Conservation (phyloP, 495 filamentous ascomycete genomes). For the Penicillium tannophilum region DNA sequence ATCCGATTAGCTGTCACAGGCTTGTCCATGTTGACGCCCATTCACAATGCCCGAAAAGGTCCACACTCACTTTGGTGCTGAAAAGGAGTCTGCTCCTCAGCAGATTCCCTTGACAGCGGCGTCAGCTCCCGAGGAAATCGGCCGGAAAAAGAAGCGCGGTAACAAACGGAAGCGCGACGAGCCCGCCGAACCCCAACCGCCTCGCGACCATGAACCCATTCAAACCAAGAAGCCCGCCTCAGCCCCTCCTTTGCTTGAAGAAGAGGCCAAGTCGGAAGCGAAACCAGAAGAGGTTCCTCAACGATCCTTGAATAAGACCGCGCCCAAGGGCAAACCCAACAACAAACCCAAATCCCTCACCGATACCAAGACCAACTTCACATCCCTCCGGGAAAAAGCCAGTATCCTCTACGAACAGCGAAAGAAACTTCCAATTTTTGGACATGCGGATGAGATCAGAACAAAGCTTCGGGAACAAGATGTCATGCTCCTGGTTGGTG, state of each 20-base stretch:
- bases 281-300: background rate
- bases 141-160: constrained; percentile 30
- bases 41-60: constrained; percentile 53
- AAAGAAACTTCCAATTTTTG: constrained; percentile 79
- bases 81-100: constrained; percentile 17
- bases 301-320: constrained; percentile 5
- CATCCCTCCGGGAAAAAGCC: constrained; percentile 47
- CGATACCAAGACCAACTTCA: constrained; percentile 33
- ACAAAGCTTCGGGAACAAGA: constrained; percentile 64
- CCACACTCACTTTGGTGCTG: constrained; percentile 27
- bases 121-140: constrained; percentile 23
- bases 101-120: background rate
- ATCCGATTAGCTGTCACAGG: background rate
- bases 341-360: constrained; percentile 19
- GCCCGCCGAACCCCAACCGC: constrained; percentile 11
- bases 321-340: constrained; percentile 11
- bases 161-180: constrained; percentile 52
- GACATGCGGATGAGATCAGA: constrained; percentile 69
- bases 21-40: constrained; percentile 12
- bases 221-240: background rate
- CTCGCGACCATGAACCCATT: constrained; percentile 6
- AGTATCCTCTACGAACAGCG: constrained; percentile 52
- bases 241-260: background rate
- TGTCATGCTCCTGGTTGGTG: constrained; percentile 84
- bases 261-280: constrained; percentile 2